These are phyloP conservation scores for Podospora comata DNA, from an alignment of 495 filamentous ascomycete species.

Conservation along the genomic window DNA sequence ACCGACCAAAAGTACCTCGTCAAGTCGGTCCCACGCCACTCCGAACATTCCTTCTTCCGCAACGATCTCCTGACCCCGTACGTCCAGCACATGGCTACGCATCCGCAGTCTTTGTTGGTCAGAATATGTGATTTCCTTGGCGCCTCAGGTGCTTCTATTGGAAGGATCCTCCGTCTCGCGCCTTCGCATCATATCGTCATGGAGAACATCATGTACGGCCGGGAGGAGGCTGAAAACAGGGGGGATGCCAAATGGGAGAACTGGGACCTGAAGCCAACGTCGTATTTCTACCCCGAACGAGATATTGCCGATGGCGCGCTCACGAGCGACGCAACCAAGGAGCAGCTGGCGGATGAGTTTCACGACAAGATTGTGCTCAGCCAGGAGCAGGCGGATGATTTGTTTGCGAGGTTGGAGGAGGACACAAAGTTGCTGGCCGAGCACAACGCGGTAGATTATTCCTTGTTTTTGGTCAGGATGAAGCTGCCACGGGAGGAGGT, in stretches of 20 bases:
- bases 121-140: constrained; percentile 66
- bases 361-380: constrained; percentile 59
- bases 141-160: constrained; percentile 51
- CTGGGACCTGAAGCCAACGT: constrained; percentile 67
- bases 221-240: constrained; percentile 39
- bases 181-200: constrained; percentile 69
- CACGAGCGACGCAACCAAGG: constrained; percentile 56
- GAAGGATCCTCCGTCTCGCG: constrained; percentile 50
- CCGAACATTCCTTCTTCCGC: constrained; percentile 66
- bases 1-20: constrained; percentile 58
- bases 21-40: constrained; percentile 63
- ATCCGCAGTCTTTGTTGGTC: constrained; percentile 58
- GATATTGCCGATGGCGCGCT: constrained; percentile 60
- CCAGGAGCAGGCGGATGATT: constrained; percentile 46
- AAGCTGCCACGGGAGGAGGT: constrained; percentile 24
- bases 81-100: constrained; percentile 53
- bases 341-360: constrained; percentile 60
- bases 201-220: constrained; percentile 65
- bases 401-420: constrained; percentile 47
- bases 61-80: constrained; percentile 60
- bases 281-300: constrained; percentile 69
- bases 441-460: constrained; percentile 66
- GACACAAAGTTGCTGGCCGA: constrained; percentile 60
- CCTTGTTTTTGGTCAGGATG: constrained; percentile 61
- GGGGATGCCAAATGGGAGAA: constrained; percentile 56